Conservation (phyloP, 2,329 filamentous ascomycete species). For the Daldinia eschscholtzii region DNA sequence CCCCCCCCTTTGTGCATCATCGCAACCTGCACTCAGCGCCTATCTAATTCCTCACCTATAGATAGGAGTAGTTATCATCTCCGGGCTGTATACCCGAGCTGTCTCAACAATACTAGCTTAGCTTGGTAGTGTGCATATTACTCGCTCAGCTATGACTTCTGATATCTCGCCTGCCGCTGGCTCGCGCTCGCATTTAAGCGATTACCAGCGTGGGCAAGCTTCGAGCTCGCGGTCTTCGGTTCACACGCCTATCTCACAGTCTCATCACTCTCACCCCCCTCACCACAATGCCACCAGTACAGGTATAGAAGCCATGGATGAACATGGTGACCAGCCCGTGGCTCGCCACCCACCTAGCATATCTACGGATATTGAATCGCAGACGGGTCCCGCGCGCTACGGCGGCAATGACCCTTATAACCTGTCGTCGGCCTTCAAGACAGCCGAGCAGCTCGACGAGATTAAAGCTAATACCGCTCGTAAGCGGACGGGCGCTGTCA, state of each 20-base stretch:
- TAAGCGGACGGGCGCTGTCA: conserved; percentile 67
- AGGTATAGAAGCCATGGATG: conserved; percentile 57
- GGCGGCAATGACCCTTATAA: conserved; percentile 83
- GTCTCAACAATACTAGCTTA: neutral
- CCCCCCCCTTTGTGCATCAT: conserved; percentile 23
- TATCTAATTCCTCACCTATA: conserved; percentile 32
- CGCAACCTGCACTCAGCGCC: conserved; percentile 16
- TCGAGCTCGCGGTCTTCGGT: conserved; percentile 41
- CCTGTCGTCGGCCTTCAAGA: conserved; percentile 82
- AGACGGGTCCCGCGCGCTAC: conserved; percentile 53
- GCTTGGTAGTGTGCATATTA: neutral
- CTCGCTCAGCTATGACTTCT: conserved; percentile 55
- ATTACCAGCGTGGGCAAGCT: conserved; percentile 52
- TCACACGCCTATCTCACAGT: conserved; percentile 45
- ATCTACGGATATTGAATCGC: conserved; percentile 61
- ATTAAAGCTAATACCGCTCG: conserved; percentile 85
- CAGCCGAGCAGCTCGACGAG: conserved; percentile 77
- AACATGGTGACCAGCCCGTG: conserved; percentile 54
- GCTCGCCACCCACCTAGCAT: conserved; percentile 57
- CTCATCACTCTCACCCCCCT: conserved; percentile 27
- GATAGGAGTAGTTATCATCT: conserved; percentile 34
- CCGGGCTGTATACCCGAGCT: conserved; percentile 36
- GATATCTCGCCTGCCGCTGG: conserved; percentile 58
- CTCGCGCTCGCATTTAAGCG: conserved; percentile 61
- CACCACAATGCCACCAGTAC: conserved; percentile 59